Evolutionary conservation across 768 basidiomycete genomes (phyloP).

Genomic region (Lactifluus hygrophoroides): DNA sequence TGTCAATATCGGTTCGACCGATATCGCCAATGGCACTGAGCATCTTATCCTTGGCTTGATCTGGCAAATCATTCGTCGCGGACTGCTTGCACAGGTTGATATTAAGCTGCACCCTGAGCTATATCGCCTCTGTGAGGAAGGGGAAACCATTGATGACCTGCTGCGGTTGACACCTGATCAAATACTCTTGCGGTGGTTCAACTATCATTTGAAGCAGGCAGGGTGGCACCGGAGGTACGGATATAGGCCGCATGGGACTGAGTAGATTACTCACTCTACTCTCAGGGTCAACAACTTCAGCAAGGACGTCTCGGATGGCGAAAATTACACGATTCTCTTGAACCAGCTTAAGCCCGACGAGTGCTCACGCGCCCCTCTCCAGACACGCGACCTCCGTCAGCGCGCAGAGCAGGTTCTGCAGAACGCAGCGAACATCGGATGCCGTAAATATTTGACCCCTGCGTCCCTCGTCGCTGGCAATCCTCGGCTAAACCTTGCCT

Average conservation of each 20-base stretch:
- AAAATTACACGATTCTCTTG: conserved; percentile 94
- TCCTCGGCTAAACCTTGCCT: conserved; percentile 94
- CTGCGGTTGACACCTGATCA: conserved; percentile 92
- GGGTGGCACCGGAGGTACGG: conserved; percentile 77
- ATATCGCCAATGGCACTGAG: conserved; percentile 88
- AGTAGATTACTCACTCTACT: background rate
- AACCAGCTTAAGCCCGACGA: conserved; percentile 93
- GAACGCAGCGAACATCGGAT: conserved; percentile 90
- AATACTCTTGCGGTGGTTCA: conserved; percentile 97
- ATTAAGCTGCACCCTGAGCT: conserved; percentile 98
- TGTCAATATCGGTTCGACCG: conserved; percentile 94
- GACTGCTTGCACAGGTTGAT: conserved; percentile 89
- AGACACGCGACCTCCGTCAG: conserved; percentile 70
- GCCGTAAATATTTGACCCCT: conserved; percentile 91
- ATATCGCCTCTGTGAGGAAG: conserved; percentile 93
- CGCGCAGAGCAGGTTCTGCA: conserved; percentile 93
- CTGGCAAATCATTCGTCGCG: conserved; percentile 96
- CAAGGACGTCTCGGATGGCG: conserved; percentile 92
- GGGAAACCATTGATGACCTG: conserved; percentile 94
- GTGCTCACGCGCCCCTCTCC: conserved; percentile 85
- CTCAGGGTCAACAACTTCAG: conserved; percentile 93
- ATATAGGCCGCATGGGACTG: background rate
- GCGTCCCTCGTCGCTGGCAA: conserved; percentile 90
- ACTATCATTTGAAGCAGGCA: conserved; percentile 94
- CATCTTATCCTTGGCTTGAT: conserved; percentile 96